These are phyloP conservation scores for Barbatosphaeria neglecta DNA, from an alignment of 495 filamentous ascomycete genomes.

Conservation along the genomic window DNA sequence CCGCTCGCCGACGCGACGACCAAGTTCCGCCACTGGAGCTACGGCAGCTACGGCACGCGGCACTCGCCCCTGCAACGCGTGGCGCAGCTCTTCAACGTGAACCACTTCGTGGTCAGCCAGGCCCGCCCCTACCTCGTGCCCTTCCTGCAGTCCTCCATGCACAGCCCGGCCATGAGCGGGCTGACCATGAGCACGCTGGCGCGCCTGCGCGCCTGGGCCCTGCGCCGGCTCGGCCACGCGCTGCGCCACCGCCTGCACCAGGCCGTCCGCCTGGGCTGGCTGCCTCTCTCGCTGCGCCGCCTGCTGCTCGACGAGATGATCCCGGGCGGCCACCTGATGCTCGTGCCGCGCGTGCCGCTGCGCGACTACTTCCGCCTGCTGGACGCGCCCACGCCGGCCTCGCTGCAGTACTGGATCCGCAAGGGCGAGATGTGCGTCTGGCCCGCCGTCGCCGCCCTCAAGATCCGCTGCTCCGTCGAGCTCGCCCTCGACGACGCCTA, in stretches of 20 bases:
- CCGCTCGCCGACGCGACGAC: constrained; percentile 49
- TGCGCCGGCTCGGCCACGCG: constrained; percentile 61
- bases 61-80: constrained; percentile 75
- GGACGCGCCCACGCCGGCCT: constrained; percentile 64
- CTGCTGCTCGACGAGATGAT: constrained; percentile 82
- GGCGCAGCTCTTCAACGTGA: constrained; percentile 87
- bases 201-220: constrained; percentile 42
- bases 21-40: constrained; percentile 59
- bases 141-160: constrained; percentile 50
- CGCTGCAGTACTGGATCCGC: constrained; percentile 74
- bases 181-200: constrained; percentile 50
- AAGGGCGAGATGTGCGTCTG: constrained; percentile 81
- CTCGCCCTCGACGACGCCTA: constrained; percentile 55
- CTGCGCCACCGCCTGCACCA: constrained; percentile 73
- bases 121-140: constrained; percentile 73
- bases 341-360: constrained; percentile 68
- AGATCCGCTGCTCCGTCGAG: constrained; percentile 76
- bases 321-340: constrained; percentile 65
- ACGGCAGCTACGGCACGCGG: constrained; percentile 56
- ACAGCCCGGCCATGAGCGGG: constrained; percentile 52
- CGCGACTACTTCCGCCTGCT: constrained; percentile 65
- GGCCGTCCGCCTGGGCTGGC: constrained; percentile 61
- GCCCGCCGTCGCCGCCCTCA: constrained; percentile 79
- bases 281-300: constrained; percentile 57
- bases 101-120: constrained; percentile 75